A percentile compares a stretch with the other conserved stretches of the same genome.
Evolutionary conservation across 495 filamentous ascomycete genomes (phyloP).

Genomic region (Penicillium bovifimosum): DNA sequence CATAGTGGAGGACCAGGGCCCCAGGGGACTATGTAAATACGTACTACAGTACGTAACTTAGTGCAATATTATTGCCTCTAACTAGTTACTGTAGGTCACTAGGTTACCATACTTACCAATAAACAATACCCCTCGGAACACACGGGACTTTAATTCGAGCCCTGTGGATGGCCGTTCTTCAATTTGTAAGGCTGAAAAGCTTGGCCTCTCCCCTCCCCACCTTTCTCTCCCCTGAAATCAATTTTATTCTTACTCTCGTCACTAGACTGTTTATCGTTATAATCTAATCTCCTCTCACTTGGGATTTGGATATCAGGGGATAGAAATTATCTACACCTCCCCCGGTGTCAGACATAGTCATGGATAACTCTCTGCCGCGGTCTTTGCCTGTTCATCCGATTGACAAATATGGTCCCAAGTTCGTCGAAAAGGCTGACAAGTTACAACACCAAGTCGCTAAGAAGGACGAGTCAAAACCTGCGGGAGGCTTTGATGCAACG

Average conservation of each 20-base stretch:
- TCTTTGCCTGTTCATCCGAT: slow-evolving; percentile 22
- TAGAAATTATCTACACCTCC: too few relatives aligned
- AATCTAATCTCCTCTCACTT: too few relatives aligned
- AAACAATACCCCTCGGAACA: too few relatives aligned
- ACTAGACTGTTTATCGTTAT: too few relatives aligned
- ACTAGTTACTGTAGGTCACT: too few relatives aligned
- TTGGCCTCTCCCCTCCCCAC: not conserved
- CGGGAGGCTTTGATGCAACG: slow-evolving; percentile 75
- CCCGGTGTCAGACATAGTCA: not conserved
- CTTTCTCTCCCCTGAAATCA: not conserved
- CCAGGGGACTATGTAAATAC: too few relatives aligned
- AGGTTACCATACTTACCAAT: too few relatives aligned
- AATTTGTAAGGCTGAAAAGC: slow-evolving; percentile 9
- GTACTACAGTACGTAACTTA: too few relatives aligned
- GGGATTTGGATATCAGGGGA: too few relatives aligned
- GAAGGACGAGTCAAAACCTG: slow-evolving; percentile 41
- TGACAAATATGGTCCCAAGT: slow-evolving; percentile 41
- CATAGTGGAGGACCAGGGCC: not conserved
- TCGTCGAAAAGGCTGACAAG: slow-evolving; percentile 54
- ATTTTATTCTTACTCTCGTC: not conserved
- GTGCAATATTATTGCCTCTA: too few relatives aligned
- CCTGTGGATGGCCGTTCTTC: not conserved
- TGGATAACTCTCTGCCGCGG: slow-evolving; percentile 16
- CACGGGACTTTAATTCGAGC: too few relatives aligned
- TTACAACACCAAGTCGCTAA: slow-evolving; percentile 46